Conservation (phyloP, 176 grass and related monocot species). For the Secale cereale region DNA sequence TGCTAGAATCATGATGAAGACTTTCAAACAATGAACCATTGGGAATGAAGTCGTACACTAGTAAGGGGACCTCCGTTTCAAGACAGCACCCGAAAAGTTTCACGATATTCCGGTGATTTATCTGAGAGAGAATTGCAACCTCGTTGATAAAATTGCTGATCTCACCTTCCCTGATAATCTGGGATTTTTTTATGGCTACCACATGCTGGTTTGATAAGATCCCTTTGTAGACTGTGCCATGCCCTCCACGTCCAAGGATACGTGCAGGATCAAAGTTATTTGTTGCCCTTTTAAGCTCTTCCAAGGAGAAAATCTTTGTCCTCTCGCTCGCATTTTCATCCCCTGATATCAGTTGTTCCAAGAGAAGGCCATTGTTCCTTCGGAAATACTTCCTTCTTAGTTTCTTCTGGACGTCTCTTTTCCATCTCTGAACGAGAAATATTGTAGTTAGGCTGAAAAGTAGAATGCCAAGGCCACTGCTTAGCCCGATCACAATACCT, state of each 20-base stretch:
- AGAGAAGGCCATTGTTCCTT: neutral
- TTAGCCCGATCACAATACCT: neutral
- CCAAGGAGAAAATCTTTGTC: neutral
- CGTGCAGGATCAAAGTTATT: neutral
- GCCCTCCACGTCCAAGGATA: neutral
- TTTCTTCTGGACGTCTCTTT: neutral
- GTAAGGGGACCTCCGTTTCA: conserved; percentile 9
- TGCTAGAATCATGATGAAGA: neutral
- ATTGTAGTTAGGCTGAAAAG: neutral
- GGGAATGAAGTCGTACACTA: neutral
- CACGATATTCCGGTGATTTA: neutral
- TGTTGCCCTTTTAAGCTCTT: neutral
- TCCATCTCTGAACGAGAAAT: neutral
- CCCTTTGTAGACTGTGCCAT: neutral
- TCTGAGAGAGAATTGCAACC: conserved; percentile 8
- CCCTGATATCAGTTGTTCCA: neutral
- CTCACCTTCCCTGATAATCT: neutral
- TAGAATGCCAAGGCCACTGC: conserved; percentile 5
- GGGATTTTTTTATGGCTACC: neutral
- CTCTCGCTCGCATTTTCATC: neutral
- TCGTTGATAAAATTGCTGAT: conserved; percentile 1
- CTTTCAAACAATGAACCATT: neutral
- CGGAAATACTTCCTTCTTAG: neutral
- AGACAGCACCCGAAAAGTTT: conserved; percentile 4
- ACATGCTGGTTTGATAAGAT: conserved; percentile 9